A percentile compares a stretch with the other conserved stretches of the same genome.
These are phyloP conservation scores for Noccaea caerulescens DNA, from an alignment of 345 rosid genomes.

Conservation along the genomic window DNA sequence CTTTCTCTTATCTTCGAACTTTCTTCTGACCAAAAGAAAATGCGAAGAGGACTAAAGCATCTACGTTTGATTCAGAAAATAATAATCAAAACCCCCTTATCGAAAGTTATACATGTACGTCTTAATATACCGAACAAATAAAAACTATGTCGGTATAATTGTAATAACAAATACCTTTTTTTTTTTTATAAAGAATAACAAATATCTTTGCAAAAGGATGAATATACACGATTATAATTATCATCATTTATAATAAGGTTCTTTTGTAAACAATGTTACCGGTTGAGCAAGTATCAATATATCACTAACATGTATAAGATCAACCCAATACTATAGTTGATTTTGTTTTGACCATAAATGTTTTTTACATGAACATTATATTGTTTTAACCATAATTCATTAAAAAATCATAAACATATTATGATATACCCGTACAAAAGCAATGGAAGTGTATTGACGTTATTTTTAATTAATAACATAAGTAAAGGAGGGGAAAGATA, in stretches of 20 bases:
- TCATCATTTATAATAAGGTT: neutral
- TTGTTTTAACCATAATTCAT: too few relatives aligned
- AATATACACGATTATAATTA: neutral
- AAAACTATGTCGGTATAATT: conserved; percentile 13
- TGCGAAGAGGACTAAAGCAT: conserved; percentile 20
- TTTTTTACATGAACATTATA: too few relatives aligned
- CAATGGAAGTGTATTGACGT: conserved; percentile 20
- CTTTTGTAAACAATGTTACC: neutral
- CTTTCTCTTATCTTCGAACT: conserved; percentile 38
- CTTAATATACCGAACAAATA: conserved; percentile 1
- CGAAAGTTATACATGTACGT: conserved; percentile 8
- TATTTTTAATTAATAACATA: neutral
- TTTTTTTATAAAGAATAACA: neutral
- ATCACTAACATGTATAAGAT: neutral
- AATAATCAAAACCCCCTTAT: neutral
- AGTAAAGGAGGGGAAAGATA: neutral
- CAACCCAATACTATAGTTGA: too few relatives aligned
- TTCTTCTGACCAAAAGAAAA: conserved; percentile 30
- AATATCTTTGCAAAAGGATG: neutral
- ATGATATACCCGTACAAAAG: conserved; percentile 3
- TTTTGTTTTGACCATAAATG: too few relatives aligned
- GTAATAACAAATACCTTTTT: neutral
- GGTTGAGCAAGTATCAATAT: neutral
- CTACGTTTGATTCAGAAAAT: neutral
- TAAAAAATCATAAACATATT: too few relatives aligned